Evolutionary conservation across 371 early-diverging fungal species (phyloP).

Genomic region (Mycotypha africana): DNA sequence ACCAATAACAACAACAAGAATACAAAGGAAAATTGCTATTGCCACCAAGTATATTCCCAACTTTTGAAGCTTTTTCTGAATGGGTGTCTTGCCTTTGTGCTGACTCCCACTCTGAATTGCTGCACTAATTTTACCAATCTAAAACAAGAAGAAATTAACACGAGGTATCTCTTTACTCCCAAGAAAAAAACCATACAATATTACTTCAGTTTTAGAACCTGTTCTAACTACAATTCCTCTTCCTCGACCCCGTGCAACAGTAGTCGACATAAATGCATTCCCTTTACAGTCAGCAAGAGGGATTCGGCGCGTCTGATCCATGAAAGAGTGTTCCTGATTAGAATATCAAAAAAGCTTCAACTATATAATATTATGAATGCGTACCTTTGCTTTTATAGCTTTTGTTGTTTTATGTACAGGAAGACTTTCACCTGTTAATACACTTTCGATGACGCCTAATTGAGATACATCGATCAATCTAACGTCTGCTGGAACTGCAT

Average conservation of each 20-base stretch:
- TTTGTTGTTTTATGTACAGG: conserved; percentile 62
- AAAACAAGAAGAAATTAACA: background rate
- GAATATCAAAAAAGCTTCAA: too few relatives aligned
- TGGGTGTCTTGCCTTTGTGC: conserved; percentile 65
- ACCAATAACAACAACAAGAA: conserved; percentile 78
- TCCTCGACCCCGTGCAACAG: conserved; percentile 65
- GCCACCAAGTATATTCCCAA: conserved; percentile 70
- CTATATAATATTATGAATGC: background rate
- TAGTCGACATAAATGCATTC: conserved; percentile 72
- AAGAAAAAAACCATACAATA: background rate
- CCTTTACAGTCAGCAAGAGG: conserved; percentile 70
- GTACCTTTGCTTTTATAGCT: conserved; percentile 41
- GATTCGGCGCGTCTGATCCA: conserved; percentile 47
- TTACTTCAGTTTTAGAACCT: conserved; percentile 69
- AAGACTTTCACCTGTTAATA: conserved; percentile 84
- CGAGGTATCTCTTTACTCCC: too few relatives aligned
- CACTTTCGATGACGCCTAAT: conserved; percentile 78
- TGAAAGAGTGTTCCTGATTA: too few relatives aligned
- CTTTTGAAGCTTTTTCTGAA: conserved; percentile 67
- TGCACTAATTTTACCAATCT: conserved; percentile 87
- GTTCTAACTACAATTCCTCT: conserved; percentile 73
- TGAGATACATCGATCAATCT: conserved; percentile 80
- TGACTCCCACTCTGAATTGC: conserved; percentile 73
- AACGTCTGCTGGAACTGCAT: conserved; percentile 88
- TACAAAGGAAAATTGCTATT: conserved; percentile 77